Evolutionary conservation across 805 yeast species (phyloP), one percentile per base, ranked within the genome.

Genomic region (Monosporozyma solicola): DNA sequence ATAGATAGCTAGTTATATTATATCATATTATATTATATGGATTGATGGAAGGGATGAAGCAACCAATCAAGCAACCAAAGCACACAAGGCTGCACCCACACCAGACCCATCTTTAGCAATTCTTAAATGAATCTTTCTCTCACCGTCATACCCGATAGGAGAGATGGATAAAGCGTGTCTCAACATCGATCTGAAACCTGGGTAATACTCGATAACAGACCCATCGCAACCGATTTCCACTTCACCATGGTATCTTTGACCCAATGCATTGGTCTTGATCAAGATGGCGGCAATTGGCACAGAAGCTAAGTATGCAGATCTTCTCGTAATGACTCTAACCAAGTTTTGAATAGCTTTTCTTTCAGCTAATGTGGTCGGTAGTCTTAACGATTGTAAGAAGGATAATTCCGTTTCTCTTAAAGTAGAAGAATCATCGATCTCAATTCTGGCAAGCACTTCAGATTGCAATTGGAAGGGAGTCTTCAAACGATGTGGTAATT

Each of bases 181-280:
- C 57, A 92, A 73, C 78, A 80, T 80, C 11, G 84, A 79, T 72
- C 85, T 83, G 72, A 86, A 92, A 27, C 92, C 91, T 16, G 99
- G 99, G 69, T 91, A 94, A 65, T 80, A 86, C 71, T 92, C 96
- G 49, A 92, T 85, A 52, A 92, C 94, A 2, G 96, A 84, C 39
- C 99, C 99, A 69, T 92, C 98, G 55, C 91, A 91, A 54, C 97
- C 98, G 59, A 94, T 80, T 68, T 92, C 98, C 50, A 92, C 89
- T 63, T 84, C 87, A 55, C 79, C 81, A 61, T 85, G 87, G 60
- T 73, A 76, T 50, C 65, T 64, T 44, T 74, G 75, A 53, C 70
- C 70, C 50, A 90, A 79, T 15, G 92, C 85, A 50, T 75, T 77
- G 1, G 91, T 84, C 69, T 80, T 81, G 51, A 76, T 72, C 51